Conservation (phyloP, 2,329 filamentous ascomycete genomes). For the Xylariaceae sp. region DNA sequence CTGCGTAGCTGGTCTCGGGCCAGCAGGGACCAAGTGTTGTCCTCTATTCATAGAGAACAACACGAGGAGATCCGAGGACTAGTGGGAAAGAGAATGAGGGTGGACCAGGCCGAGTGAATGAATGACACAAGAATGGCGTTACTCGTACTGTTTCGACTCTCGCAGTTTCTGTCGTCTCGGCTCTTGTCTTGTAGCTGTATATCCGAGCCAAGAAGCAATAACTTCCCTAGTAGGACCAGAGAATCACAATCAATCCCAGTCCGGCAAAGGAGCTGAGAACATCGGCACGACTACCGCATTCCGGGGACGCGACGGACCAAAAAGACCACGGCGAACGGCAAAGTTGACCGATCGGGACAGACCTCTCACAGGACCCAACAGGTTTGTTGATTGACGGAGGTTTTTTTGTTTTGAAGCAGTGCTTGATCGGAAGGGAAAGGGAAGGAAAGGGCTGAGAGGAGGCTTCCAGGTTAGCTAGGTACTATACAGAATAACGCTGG, state of each 20-base stretch:
- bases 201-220: constrained; percentile 1
- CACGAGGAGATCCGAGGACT: constrained; percentile 12
- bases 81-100: constrained; percentile 7
- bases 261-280: constrained; percentile 56
- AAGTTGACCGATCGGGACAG: constrained; percentile 1
- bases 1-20: constrained; percentile 53
- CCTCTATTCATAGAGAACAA: constrained; percentile 46
- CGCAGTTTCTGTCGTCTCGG: constrained; percentile 1
- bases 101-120: constrained; percentile 2
- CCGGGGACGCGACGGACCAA: constrained; percentile 31
- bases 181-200: constrained; percentile 1
- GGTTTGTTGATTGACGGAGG: constrained; percentile 7
- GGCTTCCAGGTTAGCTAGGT: constrained; percentile 7
- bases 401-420: constrained; percentile 5
- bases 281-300: constrained; percentile 54
- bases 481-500: no score
- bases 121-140: constrained; percentile 7
- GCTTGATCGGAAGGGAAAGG: constrained; percentile 1
- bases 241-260: constrained; percentile 42
- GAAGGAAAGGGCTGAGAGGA: constrained; percentile 7
- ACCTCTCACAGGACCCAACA: neutral
- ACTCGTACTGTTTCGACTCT: constrained; percentile 2
- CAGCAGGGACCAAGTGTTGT: constrained; percentile 49
- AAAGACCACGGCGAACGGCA: constrained; percentile 17
- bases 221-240: constrained; percentile 15